A percentile compares a stretch with the other conserved stretches of the same genome.
Evolutionary conservation across 495 filamentous ascomycete genomes (phyloP).

Genomic region (Emericellopsis terricola): DNA sequence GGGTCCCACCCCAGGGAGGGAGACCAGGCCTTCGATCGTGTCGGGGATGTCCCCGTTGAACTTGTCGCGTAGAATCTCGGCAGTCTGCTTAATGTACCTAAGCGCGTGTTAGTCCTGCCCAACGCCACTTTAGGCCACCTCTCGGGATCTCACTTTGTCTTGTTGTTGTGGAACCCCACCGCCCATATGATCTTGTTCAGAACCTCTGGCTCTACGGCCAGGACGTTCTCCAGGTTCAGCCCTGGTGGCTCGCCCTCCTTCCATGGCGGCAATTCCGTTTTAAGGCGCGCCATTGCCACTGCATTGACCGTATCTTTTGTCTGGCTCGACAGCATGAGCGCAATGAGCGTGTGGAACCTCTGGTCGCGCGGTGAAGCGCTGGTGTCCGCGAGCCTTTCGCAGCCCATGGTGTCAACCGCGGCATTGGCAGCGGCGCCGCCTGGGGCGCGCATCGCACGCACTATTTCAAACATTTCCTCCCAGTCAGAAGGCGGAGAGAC

Average conservation of each 20-base stretch:
- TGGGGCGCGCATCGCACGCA: constrained; percentile 58
- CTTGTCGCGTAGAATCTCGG: constrained; percentile 50
- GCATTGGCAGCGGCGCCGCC: constrained; percentile 45
- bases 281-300: constrained; percentile 61
- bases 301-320: constrained; percentile 93
- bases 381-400: constrained; percentile 52
- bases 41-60: constrained; percentile 66
- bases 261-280: constrained; percentile 47
- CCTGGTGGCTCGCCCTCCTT: constrained; percentile 17
- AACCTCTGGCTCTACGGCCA: constrained; percentile 45
- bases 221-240: constrained; percentile 62
- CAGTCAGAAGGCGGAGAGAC: constrained; percentile 61
- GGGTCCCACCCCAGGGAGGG: constrained; percentile 80
- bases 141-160: constrained; percentile 43
- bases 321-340: constrained; percentile 91
- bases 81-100: constrained; percentile 61
- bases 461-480: constrained; percentile 63
- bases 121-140: too few species aligned
- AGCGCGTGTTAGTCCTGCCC: too few species aligned
- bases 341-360: constrained; percentile 79
- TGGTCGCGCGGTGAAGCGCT: constrained; percentile 39
- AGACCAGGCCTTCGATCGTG: constrained; percentile 57
- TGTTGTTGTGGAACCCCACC: constrained; percentile 93
- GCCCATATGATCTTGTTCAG: constrained; percentile 68
- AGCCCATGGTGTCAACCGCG: constrained; percentile 96